These are phyloP conservation scores for Sclerotinia minor DNA, from an alignment of 2,329 filamentous ascomycete species.

Conservation along the genomic window DNA sequence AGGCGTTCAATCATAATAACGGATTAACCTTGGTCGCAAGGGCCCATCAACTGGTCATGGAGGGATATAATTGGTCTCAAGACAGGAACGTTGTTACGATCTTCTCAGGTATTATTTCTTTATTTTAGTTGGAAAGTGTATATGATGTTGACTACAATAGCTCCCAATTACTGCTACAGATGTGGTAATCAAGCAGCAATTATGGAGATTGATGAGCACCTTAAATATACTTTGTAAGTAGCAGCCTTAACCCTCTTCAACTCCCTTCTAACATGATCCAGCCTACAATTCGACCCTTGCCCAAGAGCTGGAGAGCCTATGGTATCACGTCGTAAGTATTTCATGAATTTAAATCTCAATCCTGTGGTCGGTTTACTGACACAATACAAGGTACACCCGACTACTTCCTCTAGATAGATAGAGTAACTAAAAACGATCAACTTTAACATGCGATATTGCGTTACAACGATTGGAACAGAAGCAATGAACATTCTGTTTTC, in stretches of 20 bases:
- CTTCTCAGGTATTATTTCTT: slow-evolving; percentile 72
- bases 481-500: slow-evolving; percentile 34
- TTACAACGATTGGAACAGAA: slow-evolving; percentile 29
- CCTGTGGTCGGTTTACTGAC: slow-evolving; percentile 24
- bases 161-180: slow-evolving; percentile 95
- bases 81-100: slow-evolving; percentile 98
- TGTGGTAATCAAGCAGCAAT: slow-evolving; percentile 99
- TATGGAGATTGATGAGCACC: slow-evolving; percentile 99
- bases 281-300: slow-evolving; percentile 98
- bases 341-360: too few relatives aligned
- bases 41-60: slow-evolving; percentile 98
- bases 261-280: slow-evolving; percentile 47
- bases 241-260: not conserved
- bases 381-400: slow-evolving; percentile 71
- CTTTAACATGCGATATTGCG: slow-evolving; percentile 23
- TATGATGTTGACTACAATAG: slow-evolving; percentile 47
- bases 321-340: slow-evolving; percentile 80
- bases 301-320: slow-evolving; percentile 96
- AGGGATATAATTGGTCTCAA: slow-evolving; percentile 99
- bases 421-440: slow-evolving; percentile 22
- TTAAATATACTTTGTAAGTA: slow-evolving; percentile 98
- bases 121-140: not conserved
- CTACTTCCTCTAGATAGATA: slow-evolving; percentile 82
- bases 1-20: slow-evolving; percentile 99
- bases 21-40: slow-evolving; percentile 91